Conservation (phyloP, 257 asterid genomes). For the Lycium barbarum region DNA sequence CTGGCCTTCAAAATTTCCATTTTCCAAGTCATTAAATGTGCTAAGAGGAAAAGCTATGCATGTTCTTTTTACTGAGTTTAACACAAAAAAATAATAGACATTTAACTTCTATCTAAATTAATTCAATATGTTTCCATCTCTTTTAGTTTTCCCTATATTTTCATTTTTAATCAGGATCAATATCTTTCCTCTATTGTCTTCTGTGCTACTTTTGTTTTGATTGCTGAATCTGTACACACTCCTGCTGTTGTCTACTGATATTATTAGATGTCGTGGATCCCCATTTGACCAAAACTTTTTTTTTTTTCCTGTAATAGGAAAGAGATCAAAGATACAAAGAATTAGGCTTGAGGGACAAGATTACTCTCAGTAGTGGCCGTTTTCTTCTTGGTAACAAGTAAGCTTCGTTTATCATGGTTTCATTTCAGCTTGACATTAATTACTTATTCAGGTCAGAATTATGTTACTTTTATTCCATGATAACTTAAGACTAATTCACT, state of each 20-base stretch:
- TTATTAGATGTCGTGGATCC: slow-evolving; percentile 23
- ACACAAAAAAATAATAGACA: background rate
- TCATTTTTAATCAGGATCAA: background rate
- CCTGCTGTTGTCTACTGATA: background rate
- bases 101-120: background rate
- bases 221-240: background rate
- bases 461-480: background rate
- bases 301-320: slow-evolving; percentile 55
- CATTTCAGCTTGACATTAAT: slow-evolving; percentile 23
- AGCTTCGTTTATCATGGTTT: slow-evolving; percentile 38
- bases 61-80: background rate
- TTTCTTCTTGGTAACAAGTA: slow-evolving; percentile 98
- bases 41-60: background rate
- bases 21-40: slow-evolving; percentile 15
- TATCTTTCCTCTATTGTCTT: slow-evolving; percentile 23
- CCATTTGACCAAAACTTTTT: slow-evolving; percentile 25
- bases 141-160: background rate
- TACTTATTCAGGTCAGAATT: background rate
- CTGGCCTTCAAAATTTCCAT: slow-evolving; percentile 9
- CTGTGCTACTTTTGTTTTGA: slow-evolving; percentile 32
- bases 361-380: slow-evolving; percentile 98
- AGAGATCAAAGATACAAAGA: slow-evolving; percentile 99
- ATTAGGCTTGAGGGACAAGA: slow-evolving; percentile 95
- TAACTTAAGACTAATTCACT: background rate
- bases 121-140: background rate